A percentile compares a stretch with the other conserved stretches of the same genome.
These are phyloP conservation scores for Blastocladiella emersonii DNA, from an alignment of 371 early-diverging fungal genomes.

Conservation along the genomic window DNA sequence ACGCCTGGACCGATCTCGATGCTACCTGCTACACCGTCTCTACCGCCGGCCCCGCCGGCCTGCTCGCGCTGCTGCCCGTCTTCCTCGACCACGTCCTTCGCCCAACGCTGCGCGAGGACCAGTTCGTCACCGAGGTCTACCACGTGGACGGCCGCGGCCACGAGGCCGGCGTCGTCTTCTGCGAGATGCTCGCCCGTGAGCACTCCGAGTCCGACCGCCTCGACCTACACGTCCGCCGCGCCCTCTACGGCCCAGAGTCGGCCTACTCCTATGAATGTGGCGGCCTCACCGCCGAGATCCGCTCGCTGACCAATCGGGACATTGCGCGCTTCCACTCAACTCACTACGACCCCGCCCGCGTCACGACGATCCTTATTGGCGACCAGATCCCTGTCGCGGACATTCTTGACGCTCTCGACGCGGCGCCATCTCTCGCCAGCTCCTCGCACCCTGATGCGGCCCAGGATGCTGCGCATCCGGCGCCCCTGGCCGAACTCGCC, in stretches of 20 bases:
- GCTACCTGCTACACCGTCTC: conserved; percentile 54
- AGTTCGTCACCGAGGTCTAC: conserved; percentile 55
- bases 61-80: conserved; percentile 39
- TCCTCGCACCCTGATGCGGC: too few species aligned
- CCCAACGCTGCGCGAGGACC: conserved; percentile 47
- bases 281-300: conserved; percentile 54
- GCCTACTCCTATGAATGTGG: conserved; percentile 58
- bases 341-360: too few species aligned
- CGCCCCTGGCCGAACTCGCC: too few species aligned
- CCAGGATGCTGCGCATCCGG: too few species aligned
- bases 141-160: conserved; percentile 47
- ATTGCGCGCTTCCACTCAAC: too few species aligned
- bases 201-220: conserved; percentile 45
- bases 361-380: too few species aligned
- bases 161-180: conserved; percentile 64
- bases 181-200: conserved; percentile 63
- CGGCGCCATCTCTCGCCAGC: too few species aligned
- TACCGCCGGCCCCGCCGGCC: conserved; percentile 42
- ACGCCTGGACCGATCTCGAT: conserved; percentile 44
- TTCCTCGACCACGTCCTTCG: conserved; percentile 60
- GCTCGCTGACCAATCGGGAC: conserved; percentile 46
- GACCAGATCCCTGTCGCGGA: too few species aligned
- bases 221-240: conserved; percentile 24
- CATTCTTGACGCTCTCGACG: too few species aligned
- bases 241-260: conserved; percentile 28